Percentiles rank a stretch among this genome's conserved stretches.
phyloP scores from a whole-genome alignment of 345 rosid species.

The Lumnitzera racemosa region DNA sequence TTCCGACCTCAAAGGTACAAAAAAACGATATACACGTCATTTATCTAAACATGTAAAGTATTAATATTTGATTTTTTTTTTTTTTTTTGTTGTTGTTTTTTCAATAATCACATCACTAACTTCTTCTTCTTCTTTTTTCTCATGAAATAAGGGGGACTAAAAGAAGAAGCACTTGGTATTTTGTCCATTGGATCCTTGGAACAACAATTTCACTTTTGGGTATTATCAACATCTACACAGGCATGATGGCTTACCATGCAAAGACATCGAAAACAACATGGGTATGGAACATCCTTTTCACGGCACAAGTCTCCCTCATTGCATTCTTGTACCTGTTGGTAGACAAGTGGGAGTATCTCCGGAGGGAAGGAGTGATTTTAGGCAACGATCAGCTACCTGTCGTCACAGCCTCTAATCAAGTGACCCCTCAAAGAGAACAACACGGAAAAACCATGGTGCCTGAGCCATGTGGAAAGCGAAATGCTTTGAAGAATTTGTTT shows the following conservation, averaged over 20 bases:
- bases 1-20: conserved; percentile 29
- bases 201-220: conserved; percentile 52
- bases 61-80: too few relatives aligned
- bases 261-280: conserved; percentile 42
- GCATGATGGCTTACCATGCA: conserved; percentile 53
- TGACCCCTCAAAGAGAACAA: conserved; percentile 17
- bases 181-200: conserved; percentile 77
- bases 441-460: conserved; percentile 39
- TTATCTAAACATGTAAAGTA: too few relatives aligned
- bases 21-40: too few relatives aligned
- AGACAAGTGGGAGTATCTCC: conserved; percentile 78
- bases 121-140: background rate
- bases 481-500: conserved; percentile 71
- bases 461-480: conserved; percentile 47
- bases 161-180: conserved; percentile 65
- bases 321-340: conserved; percentile 67
- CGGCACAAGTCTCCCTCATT: conserved; percentile 51
- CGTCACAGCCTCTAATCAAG: conserved; percentile 9
- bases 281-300: conserved; percentile 69
- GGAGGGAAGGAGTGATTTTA: conserved; percentile 39
- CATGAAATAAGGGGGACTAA: conserved; percentile 45
- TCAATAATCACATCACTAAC: background rate
- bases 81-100: background rate
- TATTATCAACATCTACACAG: conserved; percentile 73
- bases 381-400: conserved; percentile 9